phyloP scores from a whole-genome alignment of 208 protist genomes.

The Trypanosoma theileri region DNA sequence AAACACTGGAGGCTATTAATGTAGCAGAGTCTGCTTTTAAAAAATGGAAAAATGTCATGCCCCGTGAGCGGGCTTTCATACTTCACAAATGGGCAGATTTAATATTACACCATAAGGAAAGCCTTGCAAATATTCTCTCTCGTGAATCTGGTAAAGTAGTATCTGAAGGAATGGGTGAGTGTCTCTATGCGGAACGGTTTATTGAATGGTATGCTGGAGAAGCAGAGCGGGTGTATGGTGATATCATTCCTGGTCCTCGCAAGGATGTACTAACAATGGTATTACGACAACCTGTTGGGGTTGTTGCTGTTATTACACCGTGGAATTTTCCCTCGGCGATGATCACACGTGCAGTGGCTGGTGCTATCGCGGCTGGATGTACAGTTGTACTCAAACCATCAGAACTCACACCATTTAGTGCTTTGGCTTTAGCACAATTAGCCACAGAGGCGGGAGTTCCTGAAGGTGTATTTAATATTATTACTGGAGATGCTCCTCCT shows the following conservation, averaged over 20 bases:
- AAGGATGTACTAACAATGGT: slow-evolving; percentile 58
- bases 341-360: slow-evolving; percentile 72
- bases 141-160: slow-evolving; percentile 84
- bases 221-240: slow-evolving; percentile 78
- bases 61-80: slow-evolving; percentile 54
- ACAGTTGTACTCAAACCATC: slow-evolving; percentile 90
- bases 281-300: slow-evolving; percentile 78
- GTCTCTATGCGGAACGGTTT: slow-evolving; percentile 58
- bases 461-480: slow-evolving; percentile 78
- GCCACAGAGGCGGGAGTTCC: slow-evolving; percentile 74
- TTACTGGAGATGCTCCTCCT: slow-evolving; percentile 65
- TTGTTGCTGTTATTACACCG: slow-evolving; percentile 88
- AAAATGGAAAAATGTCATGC: slow-evolving; percentile 62
- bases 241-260: slow-evolving; percentile 63
- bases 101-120: slow-evolving; percentile 45
- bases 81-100: slow-evolving; percentile 69
- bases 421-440: slow-evolving; percentile 70
- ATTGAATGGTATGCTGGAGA: slow-evolving; percentile 89
- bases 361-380: slow-evolving; percentile 90
- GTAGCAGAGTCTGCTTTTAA: slow-evolving; percentile 60
- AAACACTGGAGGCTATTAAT: slow-evolving; percentile 59
- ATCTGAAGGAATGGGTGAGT: slow-evolving; percentile 69
- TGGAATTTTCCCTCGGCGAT: slow-evolving; percentile 93
- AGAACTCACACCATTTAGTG: slow-evolving; percentile 75
- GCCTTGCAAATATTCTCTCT: slow-evolving; percentile 63